Evolutionary conservation across 2,329 filamentous ascomycete genomes (phyloP).

Genomic region (Fusarium illudens): DNA sequence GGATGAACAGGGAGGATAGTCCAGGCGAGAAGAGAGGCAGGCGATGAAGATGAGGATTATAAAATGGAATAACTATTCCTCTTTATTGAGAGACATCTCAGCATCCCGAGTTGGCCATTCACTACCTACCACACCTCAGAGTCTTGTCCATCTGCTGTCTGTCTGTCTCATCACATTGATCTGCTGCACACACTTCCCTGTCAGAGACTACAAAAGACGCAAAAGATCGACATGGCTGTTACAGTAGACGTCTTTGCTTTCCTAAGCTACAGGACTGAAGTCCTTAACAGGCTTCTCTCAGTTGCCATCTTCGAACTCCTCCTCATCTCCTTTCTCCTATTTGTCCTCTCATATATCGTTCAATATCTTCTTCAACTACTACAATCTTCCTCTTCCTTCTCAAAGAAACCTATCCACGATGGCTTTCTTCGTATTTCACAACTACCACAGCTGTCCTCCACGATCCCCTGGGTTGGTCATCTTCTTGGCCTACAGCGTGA

Average conservation of each 20-base stretch:
- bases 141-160: not conserved
- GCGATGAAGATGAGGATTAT: not conserved
- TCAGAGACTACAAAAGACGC: not conserved
- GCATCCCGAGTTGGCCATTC: not conserved
- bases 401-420: conserved; percentile 8
- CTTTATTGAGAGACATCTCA: not conserved
- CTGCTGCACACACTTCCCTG: not conserved
- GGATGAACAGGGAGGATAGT: not conserved
- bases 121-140: not conserved
- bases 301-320: conserved; percentile 15
- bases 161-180: not conserved
- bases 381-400: conserved; percentile 1
- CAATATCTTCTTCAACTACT: not conserved
- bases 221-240: not conserved
- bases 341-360: conserved; percentile 14
- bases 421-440: conserved; percentile 28
- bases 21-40: not conserved
- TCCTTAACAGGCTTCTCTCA: conserved; percentile 7
- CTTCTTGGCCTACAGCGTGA: conserved; percentile 36
- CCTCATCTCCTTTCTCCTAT: conserved; percentile 13
- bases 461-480: conserved; percentile 41
- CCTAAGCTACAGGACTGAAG: not conserved
- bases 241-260: not conserved
- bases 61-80: not conserved
- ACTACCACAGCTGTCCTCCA: conserved; percentile 31